Conservation (phyloP, 495 filamentous ascomycete genomes). For the Mycothermus thermophilus region DNA sequence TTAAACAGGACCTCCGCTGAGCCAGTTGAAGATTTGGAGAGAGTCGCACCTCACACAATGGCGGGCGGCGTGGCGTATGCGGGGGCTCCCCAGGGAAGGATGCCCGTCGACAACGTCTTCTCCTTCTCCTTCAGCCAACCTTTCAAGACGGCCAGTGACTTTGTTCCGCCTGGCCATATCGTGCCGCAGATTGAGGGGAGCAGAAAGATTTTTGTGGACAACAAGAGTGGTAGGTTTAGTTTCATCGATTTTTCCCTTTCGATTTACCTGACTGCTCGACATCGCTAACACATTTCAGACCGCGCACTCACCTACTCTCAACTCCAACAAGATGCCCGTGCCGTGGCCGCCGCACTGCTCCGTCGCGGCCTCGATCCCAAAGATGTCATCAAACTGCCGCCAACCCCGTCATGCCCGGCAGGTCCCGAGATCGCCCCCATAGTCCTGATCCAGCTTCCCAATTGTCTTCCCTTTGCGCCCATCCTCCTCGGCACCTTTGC, state of each 20-base stretch:
- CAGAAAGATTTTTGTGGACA: constrained; percentile 19
- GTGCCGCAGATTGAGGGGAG: constrained; percentile 12
- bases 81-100: constrained; percentile 9
- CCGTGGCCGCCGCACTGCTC: constrained; percentile 13
- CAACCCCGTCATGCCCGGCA: constrained; percentile 15
- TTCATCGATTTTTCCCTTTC: too few relatives aligned
- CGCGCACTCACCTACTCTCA: constrained; percentile 17
- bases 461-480: constrained; percentile 18
- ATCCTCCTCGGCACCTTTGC: constrained; percentile 17
- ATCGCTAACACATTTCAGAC: constrained; percentile 4
- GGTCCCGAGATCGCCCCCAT: constrained; percentile 21
- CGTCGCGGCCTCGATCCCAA: constrained; percentile 13
- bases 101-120: constrained; percentile 14
- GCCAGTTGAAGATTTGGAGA: too few relatives aligned
- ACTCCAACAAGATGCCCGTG: constrained; percentile 13
- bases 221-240: constrained; percentile 11
- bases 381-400: constrained; percentile 16
- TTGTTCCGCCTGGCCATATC: constrained; percentile 10
- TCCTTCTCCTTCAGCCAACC: constrained; percentile 19
- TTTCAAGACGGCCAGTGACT: constrained; percentile 11
- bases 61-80: constrained; percentile 7
- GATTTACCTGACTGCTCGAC: neutral
- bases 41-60: neutral
- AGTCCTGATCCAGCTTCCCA: constrained; percentile 24
- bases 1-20: too few relatives aligned